Base-by-base conservation (phyloP, 2,329 filamentous ascomycete genomes). In the Ascomycota sp. region DNA sequence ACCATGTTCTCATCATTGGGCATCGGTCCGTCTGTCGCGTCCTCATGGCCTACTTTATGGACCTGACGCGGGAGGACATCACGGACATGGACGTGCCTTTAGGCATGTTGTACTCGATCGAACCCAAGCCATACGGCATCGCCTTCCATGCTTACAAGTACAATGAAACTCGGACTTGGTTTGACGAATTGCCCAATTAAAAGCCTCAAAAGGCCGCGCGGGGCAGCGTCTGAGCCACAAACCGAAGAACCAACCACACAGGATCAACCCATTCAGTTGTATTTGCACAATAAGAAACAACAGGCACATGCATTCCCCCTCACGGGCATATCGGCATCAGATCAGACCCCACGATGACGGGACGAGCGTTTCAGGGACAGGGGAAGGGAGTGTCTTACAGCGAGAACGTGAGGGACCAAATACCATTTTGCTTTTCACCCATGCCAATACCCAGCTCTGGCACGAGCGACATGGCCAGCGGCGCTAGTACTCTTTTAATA, bases 131-230 rank as follows among this genome's bases (percentile, higher is more conserved):
- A 1, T 98, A 98, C 41, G 89, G 89, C 10, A 85, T 94, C 34
- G 86, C 93, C 36, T 94, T 95, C 58, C 86, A 92, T 50, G 86
- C 83, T 1, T 98, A 92, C 60, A 70, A 74, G 36, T 98, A 93
- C 57, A 80, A 93, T 46, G 69, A 80, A 36, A 60, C 65, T 3
- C 67, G 58, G 13, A 72, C 76, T 37, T 82, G 75, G 65, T 98
- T 98, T 43, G 73, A 89, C 34, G 74, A 89, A 47, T 55, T 91
- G 27, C 78, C 75, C n/a, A 65, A 85, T 44, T 95, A 89, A 54
- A 72, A 77, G 51, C 66, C 89, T 20, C 68, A 68, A 38, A 65
- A 66, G 37, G 50, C 51, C 22, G 37, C 48, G 20, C 46, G 50
- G 17, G 44, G 46, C 32, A 47, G 37, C 25, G 40, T 48, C 32